Conservation (phyloP, 225 moss, liverwort and hornwort genomes). For the Sphagnum tenellum region DNA sequence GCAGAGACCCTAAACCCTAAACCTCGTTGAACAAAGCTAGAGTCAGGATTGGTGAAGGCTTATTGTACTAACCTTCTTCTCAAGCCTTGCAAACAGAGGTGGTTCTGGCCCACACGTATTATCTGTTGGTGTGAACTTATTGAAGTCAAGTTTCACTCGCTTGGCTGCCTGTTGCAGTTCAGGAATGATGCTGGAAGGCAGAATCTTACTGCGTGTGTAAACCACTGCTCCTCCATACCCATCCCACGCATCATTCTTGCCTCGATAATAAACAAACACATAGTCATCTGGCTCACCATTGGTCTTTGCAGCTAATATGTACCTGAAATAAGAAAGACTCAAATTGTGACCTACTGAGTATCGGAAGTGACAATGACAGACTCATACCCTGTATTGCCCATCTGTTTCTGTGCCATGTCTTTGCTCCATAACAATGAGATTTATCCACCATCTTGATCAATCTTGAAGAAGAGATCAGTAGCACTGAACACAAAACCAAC, state of each 20-base stretch:
- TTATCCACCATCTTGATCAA: too few species aligned
- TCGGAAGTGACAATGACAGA: too few species aligned
- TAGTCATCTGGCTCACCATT: constrained; percentile 69
- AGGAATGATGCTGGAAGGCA: constrained; percentile 63
- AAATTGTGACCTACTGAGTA: too few species aligned
- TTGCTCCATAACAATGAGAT: too few species aligned
- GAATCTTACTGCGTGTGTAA: constrained; percentile 59
- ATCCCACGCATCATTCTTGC: constrained; percentile 96
- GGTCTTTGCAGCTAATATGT: constrained; percentile 49
- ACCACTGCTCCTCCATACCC: constrained; percentile 97
- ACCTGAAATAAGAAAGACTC: constrained; percentile 30
- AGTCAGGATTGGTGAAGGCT: not conserved
- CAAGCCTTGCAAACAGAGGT: constrained; percentile 71
- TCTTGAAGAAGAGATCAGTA: too few species aligned
- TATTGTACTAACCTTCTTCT: constrained; percentile 35
- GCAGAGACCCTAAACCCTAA: too few species aligned
- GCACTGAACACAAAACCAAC: not conserved
- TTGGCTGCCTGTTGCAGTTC: constrained; percentile 61
- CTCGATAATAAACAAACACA: constrained; percentile 80
- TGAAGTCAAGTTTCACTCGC: constrained; percentile 61
- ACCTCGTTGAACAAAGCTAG: too few species aligned
- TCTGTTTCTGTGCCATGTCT: too few species aligned
- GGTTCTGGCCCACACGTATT: constrained; percentile 84
- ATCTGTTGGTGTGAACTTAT: constrained; percentile 74
- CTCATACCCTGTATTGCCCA: too few species aligned